phyloP scores from a whole-genome alignment of 108 stramenopile species.

The Stephanodiscus triporus region DNA sequence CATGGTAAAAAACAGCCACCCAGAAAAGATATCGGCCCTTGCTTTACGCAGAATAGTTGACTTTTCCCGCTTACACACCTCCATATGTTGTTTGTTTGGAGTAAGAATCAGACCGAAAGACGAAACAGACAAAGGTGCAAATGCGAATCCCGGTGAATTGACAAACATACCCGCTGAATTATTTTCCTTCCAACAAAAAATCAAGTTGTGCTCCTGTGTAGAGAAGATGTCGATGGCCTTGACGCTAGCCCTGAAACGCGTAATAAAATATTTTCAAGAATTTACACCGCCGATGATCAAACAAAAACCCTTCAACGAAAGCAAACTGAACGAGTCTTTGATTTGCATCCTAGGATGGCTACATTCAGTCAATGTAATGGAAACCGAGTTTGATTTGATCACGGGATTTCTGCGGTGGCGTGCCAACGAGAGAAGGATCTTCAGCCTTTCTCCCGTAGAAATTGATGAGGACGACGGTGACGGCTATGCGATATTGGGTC shows the following conservation, averaged over 20 bases:
- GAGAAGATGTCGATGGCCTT: conserved; percentile 27
- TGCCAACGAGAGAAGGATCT: conserved; percentile 6
- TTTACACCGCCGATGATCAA: not conserved
- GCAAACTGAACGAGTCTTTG: conserved; percentile 23
- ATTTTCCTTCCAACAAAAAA: conserved; percentile 29
- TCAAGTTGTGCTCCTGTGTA: conserved; percentile 27
- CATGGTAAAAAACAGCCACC: not conserved
- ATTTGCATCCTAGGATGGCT: conserved; percentile 34
- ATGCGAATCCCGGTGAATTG: not conserved
- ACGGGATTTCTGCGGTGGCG: conserved; percentile 27
- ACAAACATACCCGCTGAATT: conserved; percentile 7
- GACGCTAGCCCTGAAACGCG: conserved; percentile 15
- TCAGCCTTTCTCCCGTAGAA: conserved; percentile 8
- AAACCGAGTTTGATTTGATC: conserved; percentile 9
- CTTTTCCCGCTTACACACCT: conserved; percentile 7
- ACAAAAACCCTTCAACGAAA: not conserved
- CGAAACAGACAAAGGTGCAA: not conserved
- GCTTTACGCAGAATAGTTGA: conserved; percentile 7
- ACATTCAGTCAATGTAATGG: conserved; percentile 9
- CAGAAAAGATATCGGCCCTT: not conserved
- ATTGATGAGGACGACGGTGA: not conserved
- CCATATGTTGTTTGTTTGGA: conserved; percentile 22
- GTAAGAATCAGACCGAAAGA: not conserved
- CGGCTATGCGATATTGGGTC: conserved; percentile 28
- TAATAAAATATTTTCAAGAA: conserved; percentile 20